These are phyloP conservation scores for Dactylonectria estremocensis DNA, from an alignment of 2,329 filamentous ascomycete genomes.

Conservation along the genomic window DNA sequence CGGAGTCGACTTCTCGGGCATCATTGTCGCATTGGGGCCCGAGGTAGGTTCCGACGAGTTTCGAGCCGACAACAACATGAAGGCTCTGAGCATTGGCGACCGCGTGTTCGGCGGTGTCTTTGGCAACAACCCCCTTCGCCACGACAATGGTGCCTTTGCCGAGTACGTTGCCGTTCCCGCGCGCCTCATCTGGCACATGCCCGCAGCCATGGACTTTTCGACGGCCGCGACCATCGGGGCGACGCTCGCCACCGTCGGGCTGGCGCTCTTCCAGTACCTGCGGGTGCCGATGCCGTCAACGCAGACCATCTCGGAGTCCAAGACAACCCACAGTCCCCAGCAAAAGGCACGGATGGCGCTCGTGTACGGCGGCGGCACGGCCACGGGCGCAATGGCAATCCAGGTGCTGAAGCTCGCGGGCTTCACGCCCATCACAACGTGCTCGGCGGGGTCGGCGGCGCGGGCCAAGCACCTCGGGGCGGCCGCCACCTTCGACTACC, in stretches of 20 bases:
- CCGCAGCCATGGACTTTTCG: conserved; percentile 16
- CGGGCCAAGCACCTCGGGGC: conserved; percentile 18
- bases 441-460: conserved; percentile 16
- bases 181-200: conserved; percentile 31
- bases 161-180: conserved; percentile 31
- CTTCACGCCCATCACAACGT: conserved; percentile 24
- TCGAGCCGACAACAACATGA: conserved; percentile 30
- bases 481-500: conserved; percentile 23
- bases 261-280: conserved; percentile 30
- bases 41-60: conserved; percentile 29
- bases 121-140: conserved; percentile 34
- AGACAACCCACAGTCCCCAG: background rate
- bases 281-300: conserved; percentile 25
- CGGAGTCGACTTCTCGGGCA: conserved; percentile 39
- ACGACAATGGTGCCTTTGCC: conserved; percentile 35
- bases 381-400: conserved; percentile 27
- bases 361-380: conserved; percentile 28
- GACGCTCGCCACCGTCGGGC: conserved; percentile 29
- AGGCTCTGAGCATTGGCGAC: conserved; percentile 26
- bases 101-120: conserved; percentile 33
- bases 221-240: conserved; percentile 29
- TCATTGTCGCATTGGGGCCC: conserved; percentile 27
- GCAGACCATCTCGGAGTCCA: background rate
- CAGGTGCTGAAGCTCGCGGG: conserved; percentile 28
- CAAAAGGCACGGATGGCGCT: conserved; percentile 12